Percentiles rank a stretch among this genome's conserved stretches.
phyloP scores from a whole-genome alignment of 2,329 filamentous ascomycete genomes.

The Sphaerostilbella broomeana region DNA sequence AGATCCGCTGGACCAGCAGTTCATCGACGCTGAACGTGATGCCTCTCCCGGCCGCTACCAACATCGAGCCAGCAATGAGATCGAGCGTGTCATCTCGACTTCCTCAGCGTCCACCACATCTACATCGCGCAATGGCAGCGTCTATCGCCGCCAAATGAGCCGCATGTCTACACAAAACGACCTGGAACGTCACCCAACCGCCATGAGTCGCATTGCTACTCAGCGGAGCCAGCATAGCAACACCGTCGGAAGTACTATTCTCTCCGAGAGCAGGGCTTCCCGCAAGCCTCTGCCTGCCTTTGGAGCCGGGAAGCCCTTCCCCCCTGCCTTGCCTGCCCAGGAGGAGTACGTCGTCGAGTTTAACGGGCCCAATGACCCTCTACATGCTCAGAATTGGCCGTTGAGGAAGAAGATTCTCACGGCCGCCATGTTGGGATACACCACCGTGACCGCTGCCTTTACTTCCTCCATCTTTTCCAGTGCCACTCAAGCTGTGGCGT shows the following conservation, averaged over 20 bases:
- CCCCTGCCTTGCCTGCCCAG: conserved; percentile 59
- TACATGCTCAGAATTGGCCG: conserved; percentile 86
- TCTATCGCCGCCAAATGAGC: conserved; percentile 44
- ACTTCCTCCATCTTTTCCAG: conserved; percentile 69
- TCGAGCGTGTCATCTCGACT: conserved; percentile 53
- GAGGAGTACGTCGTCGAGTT: conserved; percentile 83
- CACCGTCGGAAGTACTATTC: conserved; percentile 55
- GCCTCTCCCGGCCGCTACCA: conserved; percentile 39
- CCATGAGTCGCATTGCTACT: conserved; percentile 65
- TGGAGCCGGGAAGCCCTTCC: conserved; percentile 68
- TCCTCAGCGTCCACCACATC: conserved; percentile 46
- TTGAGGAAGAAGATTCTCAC: conserved; percentile 68
- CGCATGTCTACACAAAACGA: conserved; percentile 59
- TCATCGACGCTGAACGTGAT: conserved; percentile 48
- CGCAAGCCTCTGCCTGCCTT: conserved; percentile 59
- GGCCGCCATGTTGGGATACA: conserved; percentile 63
- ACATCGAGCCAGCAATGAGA: conserved; percentile 43
- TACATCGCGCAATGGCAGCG: conserved; percentile 33
- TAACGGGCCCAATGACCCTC: conserved; percentile 72
- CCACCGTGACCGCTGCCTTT: conserved; percentile 65
- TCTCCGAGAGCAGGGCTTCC: conserved; percentile 39
- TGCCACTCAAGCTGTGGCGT: conserved; percentile 51
- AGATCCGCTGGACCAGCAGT: conserved; percentile 45
- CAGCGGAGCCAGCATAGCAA: conserved; percentile 61
- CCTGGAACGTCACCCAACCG: conserved; percentile 63